phyloP scores from a whole-genome alignment of 2,329 filamentous ascomycete genomes.

The Microsporum audouinii region DNA sequence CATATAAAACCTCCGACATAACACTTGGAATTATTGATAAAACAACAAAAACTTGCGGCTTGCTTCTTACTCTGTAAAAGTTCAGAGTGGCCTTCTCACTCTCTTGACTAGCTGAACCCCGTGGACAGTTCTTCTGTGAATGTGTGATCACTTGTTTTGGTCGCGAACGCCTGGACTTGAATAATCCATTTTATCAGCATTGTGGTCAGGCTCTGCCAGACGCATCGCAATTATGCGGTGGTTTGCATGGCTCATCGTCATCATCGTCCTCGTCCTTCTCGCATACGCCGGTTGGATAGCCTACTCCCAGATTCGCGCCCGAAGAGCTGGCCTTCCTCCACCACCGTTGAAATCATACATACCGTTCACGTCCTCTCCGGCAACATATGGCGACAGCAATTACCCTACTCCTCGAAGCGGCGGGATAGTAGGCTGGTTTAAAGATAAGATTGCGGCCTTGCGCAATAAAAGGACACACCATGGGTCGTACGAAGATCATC shows the following conservation, averaged over 20 bases:
- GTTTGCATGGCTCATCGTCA: conserved; percentile 30
- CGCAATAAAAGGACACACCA: conserved; percentile 55
- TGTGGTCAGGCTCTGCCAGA: background rate
- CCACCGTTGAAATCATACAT: conserved; percentile 54
- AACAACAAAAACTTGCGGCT: background rate
- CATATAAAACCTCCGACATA: background rate
- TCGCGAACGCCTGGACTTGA: too few relatives aligned
- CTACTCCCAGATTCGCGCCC: conserved; percentile 61
- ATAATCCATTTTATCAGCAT: too few relatives aligned
- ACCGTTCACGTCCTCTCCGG: conserved; percentile 51
- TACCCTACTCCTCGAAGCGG: conserved; percentile 44
- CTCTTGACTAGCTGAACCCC: background rate
- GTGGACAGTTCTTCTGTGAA: background rate
- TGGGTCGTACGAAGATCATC: conserved; percentile 57
- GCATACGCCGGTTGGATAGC: conserved; percentile 55
- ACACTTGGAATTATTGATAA: background rate
- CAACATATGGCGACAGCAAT: conserved; percentile 33
- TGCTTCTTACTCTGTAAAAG: background rate
- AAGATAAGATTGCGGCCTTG: conserved; percentile 52
- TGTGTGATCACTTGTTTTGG: too few relatives aligned
- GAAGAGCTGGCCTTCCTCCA: conserved; percentile 61
- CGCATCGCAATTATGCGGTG: conserved; percentile 33
- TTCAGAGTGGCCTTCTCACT: background rate
- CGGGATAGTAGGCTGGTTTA: conserved; percentile 62
- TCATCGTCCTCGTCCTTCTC: conserved; percentile 52